Evolutionary conservation across 2,329 filamentous ascomycete genomes (phyloP).

Genomic region (Cladobotryum protrusum): DNA sequence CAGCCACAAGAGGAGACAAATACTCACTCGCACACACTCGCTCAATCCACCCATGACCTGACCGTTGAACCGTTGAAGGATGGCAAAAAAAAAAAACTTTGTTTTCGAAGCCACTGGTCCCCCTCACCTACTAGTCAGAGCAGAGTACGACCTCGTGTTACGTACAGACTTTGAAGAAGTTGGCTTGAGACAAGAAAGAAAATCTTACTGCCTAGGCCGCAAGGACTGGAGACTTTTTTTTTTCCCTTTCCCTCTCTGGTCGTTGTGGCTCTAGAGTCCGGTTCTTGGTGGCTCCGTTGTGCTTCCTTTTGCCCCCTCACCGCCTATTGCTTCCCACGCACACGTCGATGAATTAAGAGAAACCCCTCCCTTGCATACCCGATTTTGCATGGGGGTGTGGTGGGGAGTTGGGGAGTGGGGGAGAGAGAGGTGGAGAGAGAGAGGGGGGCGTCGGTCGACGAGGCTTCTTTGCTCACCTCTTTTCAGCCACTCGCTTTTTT

Average conservation of each 20-base stretch:
- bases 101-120: too few species aligned
- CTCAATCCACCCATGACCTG: too few species aligned
- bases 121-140: too few species aligned
- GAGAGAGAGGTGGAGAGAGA: neutral
- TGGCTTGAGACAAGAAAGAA: too few species aligned
- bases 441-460: conserved; percentile 2
- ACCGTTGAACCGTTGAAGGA: too few species aligned
- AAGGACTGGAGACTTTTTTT: neutral
- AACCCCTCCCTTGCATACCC: conserved; percentile 15
- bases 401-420: neutral
- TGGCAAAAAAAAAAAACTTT: too few species aligned
- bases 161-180: too few species aligned
- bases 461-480: conserved; percentile 1
- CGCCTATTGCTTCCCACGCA: conserved; percentile 12
- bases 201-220: too few species aligned
- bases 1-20: neutral
- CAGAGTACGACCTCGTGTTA: too few species aligned
- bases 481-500: neutral
- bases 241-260: neutral
- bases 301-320: conserved; percentile 9
- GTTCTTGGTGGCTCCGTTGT: conserved; percentile 9
- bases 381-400: conserved; percentile 11
- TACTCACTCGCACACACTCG: too few species aligned
- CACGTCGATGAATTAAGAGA: conserved; percentile 11
- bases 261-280: conserved; percentile 2